phyloP scores from a whole-genome alignment of 768 basidiomycete species.

The Psilocybe subaeruginosa region DNA sequence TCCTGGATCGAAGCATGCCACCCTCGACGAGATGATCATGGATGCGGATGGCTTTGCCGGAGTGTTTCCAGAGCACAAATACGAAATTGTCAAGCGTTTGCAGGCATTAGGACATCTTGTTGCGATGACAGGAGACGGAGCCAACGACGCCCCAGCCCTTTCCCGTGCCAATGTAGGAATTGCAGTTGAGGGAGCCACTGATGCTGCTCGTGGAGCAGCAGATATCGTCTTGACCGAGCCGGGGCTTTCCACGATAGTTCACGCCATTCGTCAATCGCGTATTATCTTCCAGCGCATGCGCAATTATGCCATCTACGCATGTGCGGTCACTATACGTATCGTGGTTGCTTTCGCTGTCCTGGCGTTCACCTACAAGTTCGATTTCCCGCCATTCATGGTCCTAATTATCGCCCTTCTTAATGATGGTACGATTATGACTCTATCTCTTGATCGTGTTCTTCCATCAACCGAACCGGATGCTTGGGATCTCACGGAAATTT shows the following conservation, averaged over 20 bases:
- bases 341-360: slow-evolving; percentile 97
- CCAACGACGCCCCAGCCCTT: slow-evolving; percentile 96
- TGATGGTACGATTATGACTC: slow-evolving; percentile 99
- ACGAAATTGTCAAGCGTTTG: slow-evolving; percentile 98
- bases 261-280: slow-evolving; percentile 97
- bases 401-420: slow-evolving; percentile 97
- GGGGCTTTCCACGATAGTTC: slow-evolving; percentile 98
- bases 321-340: slow-evolving; percentile 97
- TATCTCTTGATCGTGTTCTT: slow-evolving; percentile 93
- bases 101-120: slow-evolving; percentile 94
- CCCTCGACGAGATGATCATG: slow-evolving; percentile 98
- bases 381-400: slow-evolving; percentile 99
- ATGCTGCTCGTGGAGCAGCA: slow-evolving; percentile 97
- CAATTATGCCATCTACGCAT: slow-evolving; percentile 98
- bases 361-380: slow-evolving; percentile 94
- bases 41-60: slow-evolving; percentile 99
- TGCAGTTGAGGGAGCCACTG: slow-evolving; percentile 98
- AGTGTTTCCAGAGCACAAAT: slow-evolving; percentile 99
- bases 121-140: slow-evolving; percentile 99
- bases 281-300: slow-evolving; percentile 99
- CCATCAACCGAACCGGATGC: slow-evolving; percentile 94
- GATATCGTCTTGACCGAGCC: slow-evolving; percentile 98
- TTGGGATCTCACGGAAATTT: slow-evolving; percentile 97
- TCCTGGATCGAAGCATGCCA: slow-evolving; percentile 79
- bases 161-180: slow-evolving; percentile 99